These are phyloP conservation scores for Candida khao-thaluensis DNA, from an alignment of 805 yeast genomes.

Conservation along the genomic window DNA sequence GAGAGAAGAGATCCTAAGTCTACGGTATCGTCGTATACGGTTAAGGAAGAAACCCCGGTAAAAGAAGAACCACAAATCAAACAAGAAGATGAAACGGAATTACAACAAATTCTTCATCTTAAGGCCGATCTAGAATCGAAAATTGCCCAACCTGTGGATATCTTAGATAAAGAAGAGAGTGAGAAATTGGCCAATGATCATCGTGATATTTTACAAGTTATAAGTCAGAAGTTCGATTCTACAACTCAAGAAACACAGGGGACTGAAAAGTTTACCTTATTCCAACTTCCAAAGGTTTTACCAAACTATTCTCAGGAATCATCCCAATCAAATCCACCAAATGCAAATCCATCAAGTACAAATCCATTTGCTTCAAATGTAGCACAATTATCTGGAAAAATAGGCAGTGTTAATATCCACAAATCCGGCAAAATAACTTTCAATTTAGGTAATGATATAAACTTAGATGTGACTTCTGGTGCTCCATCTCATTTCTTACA, in stretches of 20 bases:
- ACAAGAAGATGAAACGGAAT: slow-evolving; percentile 32
- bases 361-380: slow-evolving; percentile 4
- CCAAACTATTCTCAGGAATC: slow-evolving; percentile 31
- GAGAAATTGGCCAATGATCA: slow-evolving; percentile 33
- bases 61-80: slow-evolving; percentile 24
- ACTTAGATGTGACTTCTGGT: slow-evolving; percentile 69
- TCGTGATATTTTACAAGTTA: slow-evolving; percentile 25
- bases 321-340: neutral
- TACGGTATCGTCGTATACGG: slow-evolving; percentile 13
- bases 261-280: slow-evolving; percentile 27
- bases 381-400: slow-evolving; percentile 45
- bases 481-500: slow-evolving; percentile 69
- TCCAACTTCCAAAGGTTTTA: slow-evolving; percentile 51
- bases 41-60: slow-evolving; percentile 11
- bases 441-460: slow-evolving; percentile 64
- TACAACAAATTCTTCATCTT: slow-evolving; percentile 22
- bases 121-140: slow-evolving; percentile 30
- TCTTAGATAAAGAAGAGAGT: slow-evolving; percentile 30
- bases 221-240: slow-evolving; percentile 23
- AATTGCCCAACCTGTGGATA: slow-evolving; percentile 27
- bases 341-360: too few species aligned
- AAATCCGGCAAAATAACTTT: slow-evolving; percentile 80
- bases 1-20: slow-evolving; percentile 44
- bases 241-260: slow-evolving; percentile 13
- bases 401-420: slow-evolving; percentile 76